Percentiles rank a stretch among this genome's conserved stretches.
Evolutionary conservation across 805 yeast genomes (phyloP).

Genomic region (Diddensiella transvaalensis): DNA sequence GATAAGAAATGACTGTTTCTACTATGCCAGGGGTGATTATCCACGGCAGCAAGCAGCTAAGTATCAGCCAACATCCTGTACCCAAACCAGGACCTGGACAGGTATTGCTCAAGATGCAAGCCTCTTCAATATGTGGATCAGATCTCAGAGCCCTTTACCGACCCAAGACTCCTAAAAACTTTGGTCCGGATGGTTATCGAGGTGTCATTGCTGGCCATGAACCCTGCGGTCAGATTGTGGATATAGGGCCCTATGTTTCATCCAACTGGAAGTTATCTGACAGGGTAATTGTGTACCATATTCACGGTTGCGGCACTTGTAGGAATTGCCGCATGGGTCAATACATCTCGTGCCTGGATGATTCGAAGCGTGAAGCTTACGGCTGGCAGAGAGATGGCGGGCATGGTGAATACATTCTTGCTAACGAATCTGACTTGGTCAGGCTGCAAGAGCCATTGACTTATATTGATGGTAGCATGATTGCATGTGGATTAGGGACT

Average conservation of each 20-base stretch:
- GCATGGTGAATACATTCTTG: slow-evolving; percentile 13
- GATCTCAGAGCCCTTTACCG: slow-evolving; percentile 16
- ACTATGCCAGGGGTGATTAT: slow-evolving; percentile 13
- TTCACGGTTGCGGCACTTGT: slow-evolving; percentile 17
- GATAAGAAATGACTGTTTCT: slow-evolving; percentile 3
- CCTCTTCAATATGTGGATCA: slow-evolving; percentile 14
- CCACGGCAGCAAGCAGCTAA: slow-evolving; percentile 12
- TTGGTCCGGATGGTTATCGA: slow-evolving; percentile 16
- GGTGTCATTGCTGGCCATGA: slow-evolving; percentile 19
- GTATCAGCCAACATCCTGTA: slow-evolving; percentile 9
- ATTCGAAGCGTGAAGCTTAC: slow-evolving; percentile 11
- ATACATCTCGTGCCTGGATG: slow-evolving; percentile 12
- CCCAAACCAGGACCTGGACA: slow-evolving; percentile 16
- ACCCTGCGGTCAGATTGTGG: slow-evolving; percentile 15
- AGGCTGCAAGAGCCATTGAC: slow-evolving; percentile 12
- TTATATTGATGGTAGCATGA: slow-evolving; percentile 18
- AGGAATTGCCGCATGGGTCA: slow-evolving; percentile 15
- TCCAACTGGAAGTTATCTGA: slow-evolving; percentile 13
- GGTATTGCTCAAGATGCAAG: slow-evolving; percentile 19
- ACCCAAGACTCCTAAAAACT: slow-evolving; percentile 11
- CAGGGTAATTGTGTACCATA: slow-evolving; percentile 16
- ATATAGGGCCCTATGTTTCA: slow-evolving; percentile 12
- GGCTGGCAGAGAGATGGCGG: slow-evolving; percentile 20
- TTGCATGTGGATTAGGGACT: slow-evolving; percentile 17
- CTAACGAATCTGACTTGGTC: slow-evolving; percentile 13